Evolutionary conservation across 495 filamentous ascomycete genomes (phyloP).

Genomic region (Parachaetomium inaequale): DNA sequence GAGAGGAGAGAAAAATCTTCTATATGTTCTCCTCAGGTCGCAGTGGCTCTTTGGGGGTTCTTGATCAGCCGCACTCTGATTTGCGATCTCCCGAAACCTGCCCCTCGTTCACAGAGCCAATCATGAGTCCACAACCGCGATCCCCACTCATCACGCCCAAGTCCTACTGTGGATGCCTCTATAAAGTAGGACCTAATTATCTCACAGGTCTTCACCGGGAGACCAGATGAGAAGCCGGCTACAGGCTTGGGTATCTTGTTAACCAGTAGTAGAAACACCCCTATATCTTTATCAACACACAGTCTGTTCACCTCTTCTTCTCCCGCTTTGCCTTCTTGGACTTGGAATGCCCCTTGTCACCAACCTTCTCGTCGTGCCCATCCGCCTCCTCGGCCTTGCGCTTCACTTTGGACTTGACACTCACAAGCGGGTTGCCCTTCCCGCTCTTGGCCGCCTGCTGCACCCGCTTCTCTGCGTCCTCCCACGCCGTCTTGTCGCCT

Average conservation of each 20-base stretch:
- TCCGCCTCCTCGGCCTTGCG: conserved; percentile 70
- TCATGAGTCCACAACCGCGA: background rate
- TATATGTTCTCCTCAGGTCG: background rate
- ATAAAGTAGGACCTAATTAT: background rate
- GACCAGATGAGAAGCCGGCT: background rate
- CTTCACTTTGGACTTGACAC: conserved; percentile 76
- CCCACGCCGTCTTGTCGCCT: conserved; percentile 68
- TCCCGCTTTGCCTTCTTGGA: conserved; percentile 56
- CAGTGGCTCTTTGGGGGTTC: background rate
- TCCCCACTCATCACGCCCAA: background rate
- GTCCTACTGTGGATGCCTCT: background rate
- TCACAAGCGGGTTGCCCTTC: conserved; percentile 68
- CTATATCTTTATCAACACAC: background rate
- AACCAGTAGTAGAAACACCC: background rate
- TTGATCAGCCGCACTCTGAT: background rate
- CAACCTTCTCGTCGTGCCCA: conserved; percentile 57
- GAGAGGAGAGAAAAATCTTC: background rate
- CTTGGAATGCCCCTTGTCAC: conserved; percentile 48
- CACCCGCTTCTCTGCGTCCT: conserved; percentile 78
- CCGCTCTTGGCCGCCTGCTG: conserved; percentile 51
- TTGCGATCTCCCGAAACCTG: background rate
- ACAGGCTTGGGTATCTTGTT: background rate
- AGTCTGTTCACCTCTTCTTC: conserved; percentile 28
- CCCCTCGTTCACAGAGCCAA: conserved; percentile 1
- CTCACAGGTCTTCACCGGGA: background rate